phyloP scores from a whole-genome alignment of 352 stramenopile species.

The Phytophthora hybrid region DNA sequence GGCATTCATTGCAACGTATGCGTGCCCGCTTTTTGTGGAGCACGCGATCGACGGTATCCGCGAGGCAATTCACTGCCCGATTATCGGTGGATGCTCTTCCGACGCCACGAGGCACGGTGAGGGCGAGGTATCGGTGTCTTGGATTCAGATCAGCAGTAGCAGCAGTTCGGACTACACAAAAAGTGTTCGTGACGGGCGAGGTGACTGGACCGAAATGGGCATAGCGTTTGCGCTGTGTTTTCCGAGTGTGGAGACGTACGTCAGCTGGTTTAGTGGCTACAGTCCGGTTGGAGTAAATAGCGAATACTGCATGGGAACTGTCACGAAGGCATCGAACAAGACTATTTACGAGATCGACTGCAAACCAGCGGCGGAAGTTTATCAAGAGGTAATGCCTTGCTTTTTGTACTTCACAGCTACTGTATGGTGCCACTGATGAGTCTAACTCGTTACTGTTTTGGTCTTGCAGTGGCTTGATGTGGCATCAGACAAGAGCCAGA shows the following conservation, averaged over 20 bases:
- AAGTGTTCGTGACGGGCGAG: slow-evolving; percentile 69
- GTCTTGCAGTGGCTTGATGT: slow-evolving; percentile 75
- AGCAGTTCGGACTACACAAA: slow-evolving; percentile 85
- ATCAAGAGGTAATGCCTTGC: slow-evolving; percentile 66
- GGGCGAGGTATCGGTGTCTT: slow-evolving; percentile 72
- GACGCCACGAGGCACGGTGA: slow-evolving; percentile 79
- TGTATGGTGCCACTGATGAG: background rate
- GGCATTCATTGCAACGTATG: slow-evolving; percentile 84
- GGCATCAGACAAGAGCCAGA: slow-evolving; percentile 77
- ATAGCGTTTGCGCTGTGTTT: slow-evolving; percentile 86
- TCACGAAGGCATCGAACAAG: slow-evolving; percentile 89
- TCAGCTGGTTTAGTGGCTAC: slow-evolving; percentile 90
- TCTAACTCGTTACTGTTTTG: slow-evolving; percentile 4
- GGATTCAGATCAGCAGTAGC: slow-evolving; percentile 90
- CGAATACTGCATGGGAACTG: slow-evolving; percentile 86
- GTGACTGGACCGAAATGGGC: slow-evolving; percentile 86
- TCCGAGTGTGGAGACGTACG: slow-evolving; percentile 87
- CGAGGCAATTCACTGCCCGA: slow-evolving; percentile 79
- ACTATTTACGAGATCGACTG: slow-evolving; percentile 89
- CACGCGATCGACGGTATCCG: slow-evolving; percentile 86
- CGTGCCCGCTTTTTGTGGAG: slow-evolving; percentile 84
- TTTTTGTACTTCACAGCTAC: background rate
- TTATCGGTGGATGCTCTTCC: slow-evolving; percentile 87
- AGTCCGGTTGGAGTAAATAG: slow-evolving; percentile 77
- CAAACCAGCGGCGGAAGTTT: slow-evolving; percentile 82